A percentile compares a stretch with the other conserved stretches of the same genome.
Conservation (phyloP, 1,139 yeast species). For the Kodamaea suecica region DNA sequence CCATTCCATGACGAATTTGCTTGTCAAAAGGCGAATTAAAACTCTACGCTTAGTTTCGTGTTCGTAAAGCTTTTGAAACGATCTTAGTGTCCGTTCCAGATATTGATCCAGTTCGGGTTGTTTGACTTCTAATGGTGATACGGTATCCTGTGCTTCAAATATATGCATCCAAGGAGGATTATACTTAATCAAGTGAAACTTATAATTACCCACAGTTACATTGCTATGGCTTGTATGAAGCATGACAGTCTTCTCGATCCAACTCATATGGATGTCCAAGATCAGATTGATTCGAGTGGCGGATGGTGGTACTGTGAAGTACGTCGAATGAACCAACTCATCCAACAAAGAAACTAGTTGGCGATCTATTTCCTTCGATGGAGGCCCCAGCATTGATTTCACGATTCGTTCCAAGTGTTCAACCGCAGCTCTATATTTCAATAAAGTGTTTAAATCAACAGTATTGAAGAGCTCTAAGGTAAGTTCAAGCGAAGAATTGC, state of each 20-base stretch:
- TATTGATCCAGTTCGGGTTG: no score
- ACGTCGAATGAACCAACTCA: background rate
- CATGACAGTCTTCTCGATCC: background rate
- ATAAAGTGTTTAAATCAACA: background rate
- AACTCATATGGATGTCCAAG: background rate
- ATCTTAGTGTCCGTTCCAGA: no score
- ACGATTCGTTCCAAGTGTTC: background rate
- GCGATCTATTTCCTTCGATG: background rate
- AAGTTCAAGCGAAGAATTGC: no score
- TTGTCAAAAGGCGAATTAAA: no score
- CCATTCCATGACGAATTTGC: background rate
- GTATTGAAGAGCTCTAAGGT: no score
- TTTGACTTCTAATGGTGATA: no score
- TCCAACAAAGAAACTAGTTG: background rate
- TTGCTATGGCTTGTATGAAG: background rate
- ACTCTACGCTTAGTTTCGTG: no score
- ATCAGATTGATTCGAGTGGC: background rate
- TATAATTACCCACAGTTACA: background rate
- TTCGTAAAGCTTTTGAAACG: no score
- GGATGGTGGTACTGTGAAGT: background rate
- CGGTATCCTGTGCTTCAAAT: slow-evolving; percentile 4
- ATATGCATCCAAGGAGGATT: slow-evolving; percentile 7
- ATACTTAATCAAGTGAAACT: slow-evolving; percentile 1
- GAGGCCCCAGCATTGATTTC: background rate
- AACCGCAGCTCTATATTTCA: background rate